phyloP scores from a whole-genome alignment of 305 asterid genomes.

The Fraxinus paxiana region DNA sequence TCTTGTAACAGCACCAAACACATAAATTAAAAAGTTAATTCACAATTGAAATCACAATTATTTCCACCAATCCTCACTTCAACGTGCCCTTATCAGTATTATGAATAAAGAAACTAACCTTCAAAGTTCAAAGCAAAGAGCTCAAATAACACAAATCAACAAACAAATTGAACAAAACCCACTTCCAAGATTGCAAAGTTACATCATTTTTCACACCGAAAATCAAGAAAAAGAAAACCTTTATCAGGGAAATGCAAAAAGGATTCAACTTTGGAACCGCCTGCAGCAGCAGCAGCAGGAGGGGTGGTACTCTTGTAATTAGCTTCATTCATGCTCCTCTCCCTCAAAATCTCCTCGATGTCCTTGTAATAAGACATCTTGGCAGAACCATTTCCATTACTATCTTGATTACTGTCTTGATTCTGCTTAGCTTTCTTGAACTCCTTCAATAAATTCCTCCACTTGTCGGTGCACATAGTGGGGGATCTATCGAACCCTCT shows the following conservation, averaged over 20 bases:
- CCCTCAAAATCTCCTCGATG: slow-evolving; percentile 65
- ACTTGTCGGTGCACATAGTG: slow-evolving; percentile 88
- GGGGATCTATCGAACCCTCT: slow-evolving; percentile 92
- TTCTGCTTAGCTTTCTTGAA: slow-evolving; percentile 60
- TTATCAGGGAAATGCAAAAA: slow-evolving; percentile 67
- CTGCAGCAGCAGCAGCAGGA: slow-evolving; percentile 16
- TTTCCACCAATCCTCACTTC: background rate
- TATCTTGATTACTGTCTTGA: slow-evolving; percentile 27
- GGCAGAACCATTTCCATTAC: slow-evolving; percentile 37
- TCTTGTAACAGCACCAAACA: background rate
- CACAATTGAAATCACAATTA: background rate
- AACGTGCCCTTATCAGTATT: background rate
- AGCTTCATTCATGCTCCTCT: slow-evolving; percentile 49
- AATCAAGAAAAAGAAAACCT: slow-evolving; percentile 26
- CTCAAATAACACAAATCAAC: background rate
- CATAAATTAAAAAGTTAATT: background rate
- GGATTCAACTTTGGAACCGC: slow-evolving; percentile 49
- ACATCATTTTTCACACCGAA: background rate
- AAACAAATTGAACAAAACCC: background rate
- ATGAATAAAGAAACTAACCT: background rate
- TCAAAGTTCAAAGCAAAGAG: background rate
- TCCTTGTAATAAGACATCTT: slow-evolving; percentile 66
- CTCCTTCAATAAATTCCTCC: slow-evolving; percentile 75
- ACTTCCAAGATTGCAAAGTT: background rate
- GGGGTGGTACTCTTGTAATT: slow-evolving; percentile 34